Evolutionary conservation across 1,284 basidiomycete species (phyloP), one percentile per base, ranked within the genome.

Genomic region (Kwoniella shivajii): DNA sequence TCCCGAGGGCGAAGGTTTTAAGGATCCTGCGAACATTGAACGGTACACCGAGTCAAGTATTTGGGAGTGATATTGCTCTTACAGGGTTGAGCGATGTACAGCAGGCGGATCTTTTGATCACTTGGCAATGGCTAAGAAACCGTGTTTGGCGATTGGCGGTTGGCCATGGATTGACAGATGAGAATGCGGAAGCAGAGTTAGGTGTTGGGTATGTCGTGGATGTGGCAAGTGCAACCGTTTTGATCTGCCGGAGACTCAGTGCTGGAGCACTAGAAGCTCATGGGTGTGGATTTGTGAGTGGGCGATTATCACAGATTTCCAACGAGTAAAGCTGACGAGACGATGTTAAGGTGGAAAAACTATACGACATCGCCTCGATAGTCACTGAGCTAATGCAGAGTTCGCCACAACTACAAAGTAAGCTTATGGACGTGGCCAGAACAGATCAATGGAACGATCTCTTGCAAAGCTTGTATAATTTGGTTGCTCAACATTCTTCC

Each of bases 111-210:
- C 37, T 71, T 46, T 50, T 69, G n/a, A 61, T 71, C 50, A 71
- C 69, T 4, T 69, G 67, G 69, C 66, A 69, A 46, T 71, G 69
- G 69, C 37, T 69, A n/a, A 57, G 63, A 27, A 71, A 69, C 38
- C 50, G 67, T 6, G 50, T 71, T 14, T 71, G 69, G 69, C 39
- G 58, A 11, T 34, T 71, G 10, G 66, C 64, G 3, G 50, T 44
- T 9, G 30, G 44, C 18, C 69, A 71, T 45, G 66, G 67, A 6
- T 41, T 69, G 29, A 62, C 59, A 0, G 33, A 18, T 2, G 57
- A 66, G 7, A 56, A 36, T 4, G 50, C 11, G 2, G 54, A 56
- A 2, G 38, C 53, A 13, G 61, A 66, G 42, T 36, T 71, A n/a
- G 50, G 62, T 4, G 46, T 60, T 2, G 67, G 56, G 3, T 64